A percentile compares a stretch with the other conserved stretches of the same genome.
Evolutionary conservation across 176 grass and related monocot species (phyloP).

Genomic region (Miscanthus lutarioriparius): DNA sequence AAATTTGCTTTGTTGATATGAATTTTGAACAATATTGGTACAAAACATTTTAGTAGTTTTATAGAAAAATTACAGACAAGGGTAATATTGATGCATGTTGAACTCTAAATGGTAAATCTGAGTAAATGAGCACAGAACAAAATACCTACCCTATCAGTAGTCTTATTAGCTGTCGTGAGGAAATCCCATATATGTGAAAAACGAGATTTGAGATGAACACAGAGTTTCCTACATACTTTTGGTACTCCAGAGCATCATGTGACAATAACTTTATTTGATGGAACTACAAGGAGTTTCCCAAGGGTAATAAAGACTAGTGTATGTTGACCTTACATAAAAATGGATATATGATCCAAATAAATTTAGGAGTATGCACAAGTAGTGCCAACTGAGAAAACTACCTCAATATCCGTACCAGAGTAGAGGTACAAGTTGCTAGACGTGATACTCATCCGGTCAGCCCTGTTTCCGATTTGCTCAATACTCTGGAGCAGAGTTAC

Average conservation of each 20-base stretch:
- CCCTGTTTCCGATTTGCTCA: slow-evolving; percentile 93
- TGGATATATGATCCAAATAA: not conserved
- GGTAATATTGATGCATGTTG: not conserved
- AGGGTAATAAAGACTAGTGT: slow-evolving; percentile 2
- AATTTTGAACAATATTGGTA: not conserved
- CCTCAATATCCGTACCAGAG: slow-evolving; percentile 94
- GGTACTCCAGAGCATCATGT: slow-evolving; percentile 4
- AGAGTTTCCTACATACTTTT: slow-evolving; percentile 2
- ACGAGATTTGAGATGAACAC: not conserved
- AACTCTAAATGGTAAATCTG: not conserved
- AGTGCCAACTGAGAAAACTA: slow-evolving; percentile 28
- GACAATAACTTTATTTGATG: not conserved
- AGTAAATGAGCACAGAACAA: slow-evolving; percentile 5
- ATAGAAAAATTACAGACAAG: not conserved
- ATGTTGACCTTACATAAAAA: slow-evolving; percentile 13
- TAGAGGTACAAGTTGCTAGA: slow-evolving; percentile 80
- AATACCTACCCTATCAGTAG: slow-evolving; percentile 14
- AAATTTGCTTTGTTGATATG: not conserved
- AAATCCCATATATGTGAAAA: not conserved
- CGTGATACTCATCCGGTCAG: slow-evolving; percentile 79
- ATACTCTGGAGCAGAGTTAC: slow-evolving; percentile 62
- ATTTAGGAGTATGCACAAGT: slow-evolving; percentile 7
- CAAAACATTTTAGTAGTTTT: not conserved
- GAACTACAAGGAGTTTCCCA: slow-evolving; percentile 11
- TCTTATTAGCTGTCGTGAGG: not conserved